Evolutionary conservation across 208 protist species (phyloP), one percentile per base, ranked within the genome.

Genomic region (Leishmania tarentolae): DNA sequence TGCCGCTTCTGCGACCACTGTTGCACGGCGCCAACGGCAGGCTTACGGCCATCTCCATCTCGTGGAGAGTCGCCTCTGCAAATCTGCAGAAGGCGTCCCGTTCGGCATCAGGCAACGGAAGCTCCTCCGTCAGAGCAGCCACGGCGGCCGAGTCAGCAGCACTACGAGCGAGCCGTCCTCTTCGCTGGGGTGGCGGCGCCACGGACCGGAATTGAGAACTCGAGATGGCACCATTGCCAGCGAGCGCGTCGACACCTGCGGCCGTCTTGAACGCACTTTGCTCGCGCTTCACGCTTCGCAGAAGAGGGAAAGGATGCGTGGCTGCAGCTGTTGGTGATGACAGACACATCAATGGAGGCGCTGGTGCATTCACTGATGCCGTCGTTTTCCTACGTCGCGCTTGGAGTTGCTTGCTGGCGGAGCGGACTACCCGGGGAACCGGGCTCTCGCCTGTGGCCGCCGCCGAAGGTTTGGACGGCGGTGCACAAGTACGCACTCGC

Each of bases 31-130:
- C 47, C 3, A 70, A 66, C 44, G 9, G 40, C 59, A 44, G 59
- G 40, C 35, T 69, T 15, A 76, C 50, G 37, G 80, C 59, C 8
- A 59, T 56, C 65, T 66, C 71, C 84, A 87, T 85, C 59, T 78
- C 79, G 4, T 19, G 68, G 19, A 78, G 59, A 35, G 80, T 85
- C 35, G 56, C 71, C 71, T 79, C 46, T 0, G 80, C 81, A 42
- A 85, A 87, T 31, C 35, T 53, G 21, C 69, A 68, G 53, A 87
- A 84, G 40, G 79, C 80, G 47, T 50, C 76, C 31, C 76, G 76
- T 63, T 83, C 76, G 37, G 70, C 69, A 7, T 24, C 11, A 2
- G 84, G 53, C 56, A 81, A 50, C 69, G 53, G 70, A 52, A 72
- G 76, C 28, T 76, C 70, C 40, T 63, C 71, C 40, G 71, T 57